phyloP scores from a whole-genome alignment of 2,329 filamentous ascomycete genomes.

The Fusarium setosum region DNA sequence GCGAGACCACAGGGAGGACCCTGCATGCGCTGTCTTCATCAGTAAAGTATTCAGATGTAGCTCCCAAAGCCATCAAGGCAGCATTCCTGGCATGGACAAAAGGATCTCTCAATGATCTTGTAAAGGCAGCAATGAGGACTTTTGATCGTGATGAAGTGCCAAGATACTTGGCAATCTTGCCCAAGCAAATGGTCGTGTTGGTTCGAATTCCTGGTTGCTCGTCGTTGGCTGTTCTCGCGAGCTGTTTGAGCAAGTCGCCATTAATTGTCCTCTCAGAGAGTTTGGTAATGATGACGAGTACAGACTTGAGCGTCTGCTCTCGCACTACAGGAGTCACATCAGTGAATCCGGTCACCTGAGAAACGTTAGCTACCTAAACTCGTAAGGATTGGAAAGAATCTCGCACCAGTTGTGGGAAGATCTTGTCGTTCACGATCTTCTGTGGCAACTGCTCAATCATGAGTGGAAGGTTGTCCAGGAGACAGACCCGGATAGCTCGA shows the following conservation, averaged over 20 bases:
- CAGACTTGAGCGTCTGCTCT: conserved; percentile 95
- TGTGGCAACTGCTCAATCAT: conserved; percentile 94
- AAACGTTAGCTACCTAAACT: conserved; percentile 42
- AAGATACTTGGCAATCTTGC: conserved; percentile 93
- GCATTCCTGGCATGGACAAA: conserved; percentile 96
- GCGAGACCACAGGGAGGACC: conserved; percentile 86
- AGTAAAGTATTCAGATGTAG: conserved; percentile 85
- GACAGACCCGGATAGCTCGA: conserved; percentile 88
- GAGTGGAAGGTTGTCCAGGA: conserved; percentile 86
- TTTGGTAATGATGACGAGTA: conserved; percentile 87
- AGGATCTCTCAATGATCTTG: conserved; percentile 87
- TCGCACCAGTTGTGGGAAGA: conserved; percentile 90
- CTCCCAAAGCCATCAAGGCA: conserved; percentile 84
- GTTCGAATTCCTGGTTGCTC: conserved; percentile 97
- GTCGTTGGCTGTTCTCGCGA: conserved; percentile 97
- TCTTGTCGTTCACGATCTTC: conserved; percentile 93
- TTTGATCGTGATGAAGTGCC: conserved; percentile 84
- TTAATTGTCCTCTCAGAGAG: conserved; percentile 94
- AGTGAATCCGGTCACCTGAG: conserved; percentile 89
- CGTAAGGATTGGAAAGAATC: background rate
- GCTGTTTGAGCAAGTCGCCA: conserved; percentile 87
- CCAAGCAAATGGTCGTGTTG: conserved; percentile 97
- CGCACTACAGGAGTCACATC: conserved; percentile 91
- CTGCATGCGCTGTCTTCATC: conserved; percentile 91
- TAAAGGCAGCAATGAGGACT: conserved; percentile 92